Base-by-base conservation (phyloP, 768 basidiomycete genomes). In the Phlegmacium glaucopus region DNA sequence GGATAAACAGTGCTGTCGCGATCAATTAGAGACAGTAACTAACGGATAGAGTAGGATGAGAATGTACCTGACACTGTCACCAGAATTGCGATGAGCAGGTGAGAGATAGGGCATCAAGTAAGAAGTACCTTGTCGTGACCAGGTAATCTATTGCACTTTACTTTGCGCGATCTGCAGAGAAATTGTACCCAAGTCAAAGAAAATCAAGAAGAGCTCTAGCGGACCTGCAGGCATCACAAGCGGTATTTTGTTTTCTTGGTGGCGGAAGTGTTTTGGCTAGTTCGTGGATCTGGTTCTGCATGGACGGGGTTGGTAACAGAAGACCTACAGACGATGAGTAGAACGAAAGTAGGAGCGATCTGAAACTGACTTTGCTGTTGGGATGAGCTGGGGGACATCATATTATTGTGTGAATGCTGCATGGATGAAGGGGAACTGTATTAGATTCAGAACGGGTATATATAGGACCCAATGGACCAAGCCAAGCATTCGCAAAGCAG, bases 211-310 rank as follows among this genome's bases (percentile, higher is more conserved):
- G 25, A 29, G 9, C 47, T 53, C 25, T 22, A 34, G 53, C 70
- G 49, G 6, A 85, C 87, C 87, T 86, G 81, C 92, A 94, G 44
- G 87, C 87, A 72, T 94, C 92, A 67, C 92, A 94, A 22, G 93
- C 92, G 16, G 90, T 89, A 62, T 94, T 94, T 69, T 94, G 92
- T 64, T 91, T 92, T 48, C 92, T 74, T 6, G 90, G 87, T n/a
- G 88, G 87, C 1, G 90, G 86, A 0, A 88, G 76, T 1, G 83
- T 79, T 71, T 87, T 87, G 44, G 85, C 84, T 30, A 87, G 77
- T 59, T 90, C 87, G 59, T 88, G 85, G 45, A 89, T 85, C 66
- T 90, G 86, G 57, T 82, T 87, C 72, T 90, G 88, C 58, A 87
- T 77, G 38, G 82, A 76, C 49, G 77, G 79, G 7, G 76, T 79